These are phyloP conservation scores for Mycena polygramma DNA, from an alignment of 768 basidiomycete genomes.

Conservation along the genomic window DNA sequence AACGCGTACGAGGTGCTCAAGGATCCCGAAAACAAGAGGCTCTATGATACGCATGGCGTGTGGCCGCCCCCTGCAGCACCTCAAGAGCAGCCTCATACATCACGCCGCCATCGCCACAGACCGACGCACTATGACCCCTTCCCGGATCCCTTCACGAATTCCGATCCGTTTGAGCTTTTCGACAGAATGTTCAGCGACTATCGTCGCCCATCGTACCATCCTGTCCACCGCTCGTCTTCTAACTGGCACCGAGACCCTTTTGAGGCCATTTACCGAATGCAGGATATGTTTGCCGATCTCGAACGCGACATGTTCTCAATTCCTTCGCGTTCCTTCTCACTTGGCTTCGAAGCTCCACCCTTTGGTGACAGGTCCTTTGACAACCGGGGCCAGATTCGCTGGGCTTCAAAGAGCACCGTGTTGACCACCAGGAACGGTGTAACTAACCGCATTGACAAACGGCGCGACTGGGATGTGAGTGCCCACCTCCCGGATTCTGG, in stretches of 20 bases:
- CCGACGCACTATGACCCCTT: constrained; percentile 45
- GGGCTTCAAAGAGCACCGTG: constrained; percentile 69
- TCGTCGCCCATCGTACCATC: constrained; percentile 45
- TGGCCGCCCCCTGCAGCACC: constrained; percentile 72
- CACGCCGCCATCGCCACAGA: constrained; percentile 39
- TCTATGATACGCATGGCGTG: constrained; percentile 78
- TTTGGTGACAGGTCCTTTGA: constrained; percentile 47
- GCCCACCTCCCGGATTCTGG: constrained; percentile 9
- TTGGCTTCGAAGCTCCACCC: constrained; percentile 40
- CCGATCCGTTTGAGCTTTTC: constrained; percentile 83
- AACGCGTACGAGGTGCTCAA: constrained; percentile 84
- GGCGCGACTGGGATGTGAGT: constrained; percentile 71
- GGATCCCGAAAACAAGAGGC: constrained; percentile 70
- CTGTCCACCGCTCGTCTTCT: constrained; percentile 44
- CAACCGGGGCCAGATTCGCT: constrained; percentile 47
- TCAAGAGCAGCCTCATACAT: constrained; percentile 22
- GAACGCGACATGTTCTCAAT: constrained; percentile 49
- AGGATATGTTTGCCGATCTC: constrained; percentile 48
- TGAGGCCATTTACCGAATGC: constrained; percentile 50
- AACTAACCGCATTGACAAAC: constrained; percentile 69
- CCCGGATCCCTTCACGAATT: constrained; percentile 54
- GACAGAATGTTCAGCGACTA: constrained; percentile 75
- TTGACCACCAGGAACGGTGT: constrained; percentile 76
- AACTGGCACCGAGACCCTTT: constrained; percentile 47
- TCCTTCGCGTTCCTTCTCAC: constrained; percentile 32